Base-by-base conservation (phyloP, 2,329 filamentous ascomycete species). In the Paradendryphiella salina region DNA sequence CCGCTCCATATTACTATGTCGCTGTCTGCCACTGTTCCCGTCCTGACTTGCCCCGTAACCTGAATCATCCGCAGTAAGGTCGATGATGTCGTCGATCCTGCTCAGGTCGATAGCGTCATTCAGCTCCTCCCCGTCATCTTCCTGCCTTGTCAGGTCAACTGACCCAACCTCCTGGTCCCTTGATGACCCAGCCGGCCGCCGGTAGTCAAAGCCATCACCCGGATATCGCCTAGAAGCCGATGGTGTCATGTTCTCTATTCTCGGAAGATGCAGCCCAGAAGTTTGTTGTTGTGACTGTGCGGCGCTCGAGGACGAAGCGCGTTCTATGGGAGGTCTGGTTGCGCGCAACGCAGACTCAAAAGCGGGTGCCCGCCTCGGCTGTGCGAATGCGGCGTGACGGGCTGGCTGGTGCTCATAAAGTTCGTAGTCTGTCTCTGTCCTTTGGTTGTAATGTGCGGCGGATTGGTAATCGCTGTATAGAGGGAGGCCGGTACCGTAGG, bases 161-260 rank as follows among this genome's bases (percentile, higher is more conserved):
- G 82, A 32, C 18, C 52, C 50, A 5, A 29, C 18, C 17, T 45
- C 41, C 9, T 43, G 41, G 20, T 51, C 37, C 26, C 40, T 52
- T 11, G 58, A 52, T 70, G 75, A 70, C 13, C 76, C 73, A 13
- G 75, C 68, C 1, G 82, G 82, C 52, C 80, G 74, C 51, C 82
- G 74, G 54, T 75, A 80, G 56, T 85, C 82, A 36, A 77, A 72
- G 3, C 82, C 81, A 70, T 83, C 80, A n/a, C 81, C 78, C 11
- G 73, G 65, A 56, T 70, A 80, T 54, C 76, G 71, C 52, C 57
- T 59, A 37, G 67, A 66, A 20, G 62, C 55, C 28, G 61, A 34
- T 15, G 66, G 47, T 5, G 72, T 66, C 59, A 72, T 73, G 55
- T 67, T 54, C 18, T 39, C 47, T 7, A 52, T 13, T 3, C 41